Percentiles rank a stretch among this genome's conserved stretches.
These are phyloP conservation scores for Phytophthora pinifolia DNA, from an alignment of 352 stramenopile species.

Conservation along the genomic window DNA sequence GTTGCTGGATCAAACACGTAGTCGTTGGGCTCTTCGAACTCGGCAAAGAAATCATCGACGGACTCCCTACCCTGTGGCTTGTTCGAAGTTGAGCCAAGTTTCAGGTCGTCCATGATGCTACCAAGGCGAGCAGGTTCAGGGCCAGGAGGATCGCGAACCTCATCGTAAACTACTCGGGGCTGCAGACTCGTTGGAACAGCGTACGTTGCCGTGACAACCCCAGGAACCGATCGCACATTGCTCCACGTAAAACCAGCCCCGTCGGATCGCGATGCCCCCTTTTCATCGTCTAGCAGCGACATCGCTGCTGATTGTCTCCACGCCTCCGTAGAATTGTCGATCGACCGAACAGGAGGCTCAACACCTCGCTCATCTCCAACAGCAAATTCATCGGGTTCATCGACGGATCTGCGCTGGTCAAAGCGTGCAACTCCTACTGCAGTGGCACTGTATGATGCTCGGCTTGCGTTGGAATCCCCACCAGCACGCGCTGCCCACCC, in stretches of 20 bases:
- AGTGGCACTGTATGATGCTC: constrained; percentile 7
- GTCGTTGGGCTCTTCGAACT: constrained; percentile 75
- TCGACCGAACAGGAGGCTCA: neutral
- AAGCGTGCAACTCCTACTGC: constrained; percentile 55
- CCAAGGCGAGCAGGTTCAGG: constrained; percentile 12
- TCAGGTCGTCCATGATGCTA: constrained; percentile 74
- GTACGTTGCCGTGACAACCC: constrained; percentile 37
- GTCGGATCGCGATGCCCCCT: constrained; percentile 12
- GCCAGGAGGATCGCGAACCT: constrained; percentile 3
- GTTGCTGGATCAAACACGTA: constrained; percentile 70
- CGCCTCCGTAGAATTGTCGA: constrained; percentile 17
- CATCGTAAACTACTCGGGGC: constrained; percentile 8
- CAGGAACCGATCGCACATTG: constrained; percentile 31
- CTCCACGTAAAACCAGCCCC: constrained; percentile 40
- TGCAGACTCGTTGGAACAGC: constrained; percentile 46
- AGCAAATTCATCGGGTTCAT: constrained; percentile 31
- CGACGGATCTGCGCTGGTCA: constrained; percentile 34
- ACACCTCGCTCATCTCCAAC: constrained; percentile 5
- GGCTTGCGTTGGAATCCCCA: constrained; percentile 6
- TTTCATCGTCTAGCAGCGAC: constrained; percentile 21
- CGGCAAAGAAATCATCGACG: constrained; percentile 75
- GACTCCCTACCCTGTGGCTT: constrained; percentile 24
- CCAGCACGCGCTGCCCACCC: constrained; percentile 17
- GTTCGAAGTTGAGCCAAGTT: constrained; percentile 18
- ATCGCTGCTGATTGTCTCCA: constrained; percentile 27